Conservation (phyloP, 495 filamentous ascomycete species). For the Evansstolkia leycettana region DNA sequence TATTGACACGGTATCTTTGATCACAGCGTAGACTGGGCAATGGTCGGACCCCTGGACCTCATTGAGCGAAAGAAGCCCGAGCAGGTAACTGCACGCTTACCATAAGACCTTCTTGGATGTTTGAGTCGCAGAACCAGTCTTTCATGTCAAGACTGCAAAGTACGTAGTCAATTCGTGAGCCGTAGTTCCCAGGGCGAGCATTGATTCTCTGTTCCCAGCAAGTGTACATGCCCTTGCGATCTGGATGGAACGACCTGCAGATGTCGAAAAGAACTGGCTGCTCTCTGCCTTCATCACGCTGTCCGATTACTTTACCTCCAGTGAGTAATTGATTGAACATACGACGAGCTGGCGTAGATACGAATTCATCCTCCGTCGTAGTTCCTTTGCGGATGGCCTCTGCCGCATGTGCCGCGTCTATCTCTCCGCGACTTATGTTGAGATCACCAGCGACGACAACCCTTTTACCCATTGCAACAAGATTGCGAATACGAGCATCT, state of each 20-base stretch:
- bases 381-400: slow-evolving; percentile 61
- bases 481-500: slow-evolving; percentile 72
- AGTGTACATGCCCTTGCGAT: slow-evolving; percentile 82
- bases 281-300: slow-evolving; percentile 62
- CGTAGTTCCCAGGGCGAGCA: slow-evolving; percentile 80
- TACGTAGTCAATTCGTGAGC: slow-evolving; percentile 86
- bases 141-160: slow-evolving; percentile 72
- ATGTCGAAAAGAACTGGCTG: slow-evolving; percentile 73
- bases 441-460: slow-evolving; percentile 83
- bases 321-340: slow-evolving; percentile 76
- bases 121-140: slow-evolving; percentile 72
- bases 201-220: slow-evolving; percentile 87
- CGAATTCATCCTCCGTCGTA: slow-evolving; percentile 52
- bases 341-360: slow-evolving; percentile 62
- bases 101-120: slow-evolving; percentile 91
- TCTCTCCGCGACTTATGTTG: slow-evolving; percentile 67
- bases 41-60: slow-evolving; percentile 81
- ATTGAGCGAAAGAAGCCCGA: too few species aligned
- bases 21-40: slow-evolving; percentile 79
- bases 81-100: slow-evolving; percentile 22
- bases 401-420: slow-evolving; percentile 59
- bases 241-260: slow-evolving; percentile 70
- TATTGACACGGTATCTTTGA: slow-evolving; percentile 48
- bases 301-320: slow-evolving; percentile 55
- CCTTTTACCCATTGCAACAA: slow-evolving; percentile 64